A percentile compares a stretch with the other conserved stretches of the same genome.
These are phyloP conservation scores for Xylariomycetidae sp. DNA, from an alignment of 2,329 filamentous ascomycete species.

Conservation along the genomic window DNA sequence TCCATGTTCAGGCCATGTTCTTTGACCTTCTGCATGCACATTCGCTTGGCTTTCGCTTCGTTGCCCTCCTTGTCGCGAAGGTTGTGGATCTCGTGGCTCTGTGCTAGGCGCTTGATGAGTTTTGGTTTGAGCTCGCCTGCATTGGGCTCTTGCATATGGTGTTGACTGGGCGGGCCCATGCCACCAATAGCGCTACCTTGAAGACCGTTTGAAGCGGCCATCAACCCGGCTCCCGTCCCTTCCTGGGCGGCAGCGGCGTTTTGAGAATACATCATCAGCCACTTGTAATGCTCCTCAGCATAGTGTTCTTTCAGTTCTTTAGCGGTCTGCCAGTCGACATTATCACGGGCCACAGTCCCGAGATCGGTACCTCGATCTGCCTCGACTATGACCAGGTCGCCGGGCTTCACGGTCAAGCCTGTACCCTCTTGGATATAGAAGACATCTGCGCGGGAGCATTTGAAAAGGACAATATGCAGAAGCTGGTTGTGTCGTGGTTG, in stretches of 20 bases:
- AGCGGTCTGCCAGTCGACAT: conserved; percentile 80
- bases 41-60: conserved; percentile 93
- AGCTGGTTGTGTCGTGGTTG: conserved; percentile 62
- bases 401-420: conserved; percentile 80
- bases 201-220: conserved; percentile 57
- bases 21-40: conserved; percentile 93
- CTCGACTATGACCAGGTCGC: conserved; percentile 94
- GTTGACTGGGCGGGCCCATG: conserved; percentile 69
- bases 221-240: conserved; percentile 50
- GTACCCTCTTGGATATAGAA: conserved; percentile 97
- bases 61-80: conserved; percentile 94
- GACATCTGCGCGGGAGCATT: conserved; percentile 89
- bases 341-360: conserved; percentile 83
- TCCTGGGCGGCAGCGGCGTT: conserved; percentile 60
- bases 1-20: conserved; percentile 97
- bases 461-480: conserved; percentile 90
- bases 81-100: conserved; percentile 81
- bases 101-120: conserved; percentile 91
- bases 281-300: conserved; percentile 92
- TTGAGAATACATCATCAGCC: conserved; percentile 98
- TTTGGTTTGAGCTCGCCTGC: conserved; percentile 83
- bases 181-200: conserved; percentile 68
- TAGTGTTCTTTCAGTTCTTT: conserved; percentile 88
- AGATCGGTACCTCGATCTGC: conserved; percentile 94
- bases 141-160: conserved; percentile 65